Percentiles rank a stretch among this genome's conserved stretches.
These are phyloP conservation scores for Solanum neorickii DNA, from an alignment of 257 asterid genomes.

Conservation along the genomic window DNA sequence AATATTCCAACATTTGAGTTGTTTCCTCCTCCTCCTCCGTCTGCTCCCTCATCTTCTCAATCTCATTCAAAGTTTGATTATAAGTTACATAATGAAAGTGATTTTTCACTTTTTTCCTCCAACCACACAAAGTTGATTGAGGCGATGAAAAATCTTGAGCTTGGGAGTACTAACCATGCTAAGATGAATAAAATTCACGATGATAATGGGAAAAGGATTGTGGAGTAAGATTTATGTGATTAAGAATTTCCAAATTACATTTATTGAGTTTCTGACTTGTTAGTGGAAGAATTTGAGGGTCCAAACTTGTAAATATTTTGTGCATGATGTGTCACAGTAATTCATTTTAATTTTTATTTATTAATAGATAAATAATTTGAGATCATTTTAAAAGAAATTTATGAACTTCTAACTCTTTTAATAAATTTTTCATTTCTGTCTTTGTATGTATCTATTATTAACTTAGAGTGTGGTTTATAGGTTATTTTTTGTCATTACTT, in stretches of 20 bases:
- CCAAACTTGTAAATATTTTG: background rate
- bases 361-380: background rate
- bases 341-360: background rate
- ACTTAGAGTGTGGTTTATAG: too few relatives aligned
- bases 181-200: too few relatives aligned
- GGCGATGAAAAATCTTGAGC: too few relatives aligned
- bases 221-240: background rate
- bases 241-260: background rate
- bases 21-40: background rate
- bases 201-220: too few relatives aligned
- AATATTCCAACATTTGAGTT: background rate
- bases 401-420: too few relatives aligned
- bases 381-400: background rate
- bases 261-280: background rate
- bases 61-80: too few relatives aligned
- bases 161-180: too few relatives aligned
- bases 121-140: too few relatives aligned
- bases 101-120: too few relatives aligned
- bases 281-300: background rate
- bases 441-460: too few relatives aligned
- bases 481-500: too few relatives aligned
- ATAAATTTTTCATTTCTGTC: too few relatives aligned
- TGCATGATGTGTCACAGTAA: background rate
- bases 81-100: background rate
- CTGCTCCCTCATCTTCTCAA: background rate